Conservation (phyloP, 306 rosid genomes). For the Inga laurina region DNA sequence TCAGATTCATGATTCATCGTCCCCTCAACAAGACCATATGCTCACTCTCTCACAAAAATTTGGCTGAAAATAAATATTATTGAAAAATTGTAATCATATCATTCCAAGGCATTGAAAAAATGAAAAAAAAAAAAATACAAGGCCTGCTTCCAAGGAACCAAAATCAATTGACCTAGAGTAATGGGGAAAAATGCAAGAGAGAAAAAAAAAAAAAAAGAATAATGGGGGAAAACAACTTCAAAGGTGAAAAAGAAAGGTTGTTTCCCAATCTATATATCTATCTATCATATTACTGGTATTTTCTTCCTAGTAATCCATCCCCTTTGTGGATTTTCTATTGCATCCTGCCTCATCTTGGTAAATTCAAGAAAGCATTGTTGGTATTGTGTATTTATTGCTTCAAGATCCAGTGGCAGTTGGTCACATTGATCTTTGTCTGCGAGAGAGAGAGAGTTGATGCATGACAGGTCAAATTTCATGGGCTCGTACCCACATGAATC, state of each 20-base stretch:
- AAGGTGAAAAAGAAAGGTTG: not conserved
- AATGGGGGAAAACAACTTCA: not conserved
- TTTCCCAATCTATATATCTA: not conserved
- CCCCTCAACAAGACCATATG: not conserved
- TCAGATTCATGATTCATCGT: not conserved
- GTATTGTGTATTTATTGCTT: slow-evolving; percentile 60
- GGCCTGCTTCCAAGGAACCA: not conserved
- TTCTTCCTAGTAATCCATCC: slow-evolving; percentile 67
- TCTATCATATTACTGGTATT: slow-evolving; percentile 37
- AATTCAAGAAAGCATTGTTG: slow-evolving; percentile 57
- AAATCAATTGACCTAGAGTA: slow-evolving; percentile 25
- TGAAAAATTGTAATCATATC: not conserved
- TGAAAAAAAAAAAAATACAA: too few relatives aligned
- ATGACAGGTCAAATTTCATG: slow-evolving; percentile 41
- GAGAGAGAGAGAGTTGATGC: slow-evolving; percentile 42
- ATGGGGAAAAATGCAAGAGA: not conserved
- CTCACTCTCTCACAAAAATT: not conserved
- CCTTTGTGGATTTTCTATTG: slow-evolving; percentile 58
- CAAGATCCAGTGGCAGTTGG: slow-evolving; percentile 68
- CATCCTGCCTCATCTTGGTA: slow-evolving; percentile 66
- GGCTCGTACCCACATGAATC: slow-evolving; percentile 37
- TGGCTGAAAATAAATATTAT: not conserved
- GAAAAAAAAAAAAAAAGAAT: not conserved
- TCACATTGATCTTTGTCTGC: slow-evolving; percentile 37
- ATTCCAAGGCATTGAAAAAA: not conserved